Evolutionary conservation across 2,329 filamentous ascomycete genomes (phyloP), one percentile per base, ranked within the genome.

Genomic region (Trichoderma sp.): DNA sequence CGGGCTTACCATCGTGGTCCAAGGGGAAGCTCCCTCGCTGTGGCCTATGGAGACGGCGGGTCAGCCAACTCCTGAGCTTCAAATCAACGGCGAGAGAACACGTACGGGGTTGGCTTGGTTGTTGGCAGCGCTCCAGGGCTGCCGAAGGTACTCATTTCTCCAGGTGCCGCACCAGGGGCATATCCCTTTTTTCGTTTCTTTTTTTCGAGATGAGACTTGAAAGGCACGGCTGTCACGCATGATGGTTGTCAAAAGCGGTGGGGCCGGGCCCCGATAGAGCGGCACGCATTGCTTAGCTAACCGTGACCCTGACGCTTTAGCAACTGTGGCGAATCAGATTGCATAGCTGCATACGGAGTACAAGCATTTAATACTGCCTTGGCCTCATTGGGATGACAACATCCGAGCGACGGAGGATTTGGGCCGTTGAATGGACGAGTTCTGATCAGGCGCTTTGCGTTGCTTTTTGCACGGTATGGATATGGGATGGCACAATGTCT

Each of bases 21-120:
- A 98, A 89, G n/a, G 95, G 95, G 79, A 98, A 98, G 77, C 93
- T 97, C 71, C 95, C 95, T 77, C 95, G 91, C 81, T 98, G 93
- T 6, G 95, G 95, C 71, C 93, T 96, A 76, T 32, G 51, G 30
- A 28, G 58, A 60, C 51, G 57, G 43, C 58, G 68, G 67, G 71
- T 71, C 68, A 61, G 71, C 62, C 71, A 67, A 67, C 60, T 65
- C 43, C 58, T 57, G 56, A 51, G 53, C 65, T 60, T 66, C 68
- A 71, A 53, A 61, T 34, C 63, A 71, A n/a, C 39, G 57, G 24
- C 30, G 26, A 32, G 60, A 32, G 53, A 43, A 85, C 60, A 70
- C 90, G 81, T 83, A 92, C 89, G 92, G 92, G 26, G 86, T 90
- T 68, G 92, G 92, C 80, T 92, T 93, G 72, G 86, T 80, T 83